Evolutionary conservation across 2,329 filamentous ascomycete genomes (phyloP).

Genomic region (Plenodomus lindquistii): DNA sequence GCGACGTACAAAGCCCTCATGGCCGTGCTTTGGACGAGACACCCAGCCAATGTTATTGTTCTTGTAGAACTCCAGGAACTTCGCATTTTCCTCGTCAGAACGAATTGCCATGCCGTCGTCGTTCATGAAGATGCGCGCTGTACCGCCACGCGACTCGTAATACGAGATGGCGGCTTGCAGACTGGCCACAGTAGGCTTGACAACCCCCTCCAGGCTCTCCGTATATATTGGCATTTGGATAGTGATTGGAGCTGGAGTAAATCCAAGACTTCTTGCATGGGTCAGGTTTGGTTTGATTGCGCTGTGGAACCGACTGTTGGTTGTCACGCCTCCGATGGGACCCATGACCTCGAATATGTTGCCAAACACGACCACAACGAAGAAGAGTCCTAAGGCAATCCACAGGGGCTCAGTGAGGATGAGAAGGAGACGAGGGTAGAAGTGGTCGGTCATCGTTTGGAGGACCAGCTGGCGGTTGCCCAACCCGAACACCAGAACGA

Average conservation of each 20-base stretch:
- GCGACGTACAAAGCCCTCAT: slow-evolving; percentile 29
- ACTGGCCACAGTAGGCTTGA: slow-evolving; percentile 73
- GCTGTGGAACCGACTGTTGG: slow-evolving; percentile 81
- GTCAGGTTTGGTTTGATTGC: slow-evolving; percentile 50
- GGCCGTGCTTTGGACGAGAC: slow-evolving; percentile 48
- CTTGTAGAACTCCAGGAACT: slow-evolving; percentile 50
- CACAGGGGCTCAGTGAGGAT: slow-evolving; percentile 50
- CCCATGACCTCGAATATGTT: slow-evolving; percentile 65
- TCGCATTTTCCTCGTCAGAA: slow-evolving; percentile 48
- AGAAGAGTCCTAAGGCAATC: slow-evolving; percentile 57
- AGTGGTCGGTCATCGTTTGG: slow-evolving; percentile 57
- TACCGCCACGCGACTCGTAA: slow-evolving; percentile 59
- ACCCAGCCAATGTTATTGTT: slow-evolving; percentile 55
- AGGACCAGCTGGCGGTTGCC: slow-evolving; percentile 60
- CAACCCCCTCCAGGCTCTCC: slow-evolving; percentile 74
- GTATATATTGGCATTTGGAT: slow-evolving; percentile 89
- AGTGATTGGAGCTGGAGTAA: slow-evolving; percentile 64
- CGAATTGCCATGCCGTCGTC: slow-evolving; percentile 69
- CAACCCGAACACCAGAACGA: slow-evolving; percentile 57
- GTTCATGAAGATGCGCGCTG: slow-evolving; percentile 68
- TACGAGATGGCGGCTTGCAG: slow-evolving; percentile 66
- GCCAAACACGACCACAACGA: slow-evolving; percentile 14
- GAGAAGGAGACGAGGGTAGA: slow-evolving; percentile 59
- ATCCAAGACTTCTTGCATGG: slow-evolving; percentile 60
- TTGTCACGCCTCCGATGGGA: slow-evolving; percentile 70